Evolutionary conservation across 2,329 filamentous ascomycete genomes (phyloP).

Genomic region (Cercospora sp.): DNA sequence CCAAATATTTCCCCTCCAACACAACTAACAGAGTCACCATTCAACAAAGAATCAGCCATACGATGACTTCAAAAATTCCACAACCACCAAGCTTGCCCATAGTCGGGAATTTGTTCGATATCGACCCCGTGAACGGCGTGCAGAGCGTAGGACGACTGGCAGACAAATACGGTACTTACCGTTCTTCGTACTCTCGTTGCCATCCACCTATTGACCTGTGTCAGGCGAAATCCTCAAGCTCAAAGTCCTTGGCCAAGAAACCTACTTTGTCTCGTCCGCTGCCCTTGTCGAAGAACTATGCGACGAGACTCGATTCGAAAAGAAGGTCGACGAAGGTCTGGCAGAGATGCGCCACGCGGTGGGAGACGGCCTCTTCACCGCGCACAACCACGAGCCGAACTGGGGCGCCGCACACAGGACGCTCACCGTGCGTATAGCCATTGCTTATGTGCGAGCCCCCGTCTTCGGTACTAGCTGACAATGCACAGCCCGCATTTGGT

Average conservation of each 20-base stretch:
- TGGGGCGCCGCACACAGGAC: constrained; percentile 45
- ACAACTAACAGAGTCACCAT: not conserved
- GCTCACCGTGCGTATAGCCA: constrained; percentile 35
- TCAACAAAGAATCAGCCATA: not conserved
- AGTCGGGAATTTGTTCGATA: constrained; percentile 63
- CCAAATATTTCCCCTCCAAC: not conserved
- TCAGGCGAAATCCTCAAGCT: constrained; percentile 22
- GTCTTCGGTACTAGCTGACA: constrained; percentile 42
- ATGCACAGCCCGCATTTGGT: constrained; percentile 60
- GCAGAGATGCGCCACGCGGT: constrained; percentile 59
- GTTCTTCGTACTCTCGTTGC: not conserved
- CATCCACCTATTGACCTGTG: not conserved
- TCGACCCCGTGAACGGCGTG: constrained; percentile 59
- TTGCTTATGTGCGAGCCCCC: constrained; percentile 44
- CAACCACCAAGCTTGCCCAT: constrained; percentile 63
- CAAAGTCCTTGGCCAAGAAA: constrained; percentile 14
- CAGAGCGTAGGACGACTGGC: constrained; percentile 55
- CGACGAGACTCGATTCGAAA: constrained; percentile 54
- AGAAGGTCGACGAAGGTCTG: constrained; percentile 55
- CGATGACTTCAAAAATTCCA: constrained; percentile 51
- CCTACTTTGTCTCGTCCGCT: constrained; percentile 18
- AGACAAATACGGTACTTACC: constrained; percentile 22
- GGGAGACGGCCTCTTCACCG: constrained; percentile 45
- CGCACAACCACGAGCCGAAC: constrained; percentile 42
- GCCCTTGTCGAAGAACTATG: constrained; percentile 42